Percentiles rank a stretch among this genome's conserved stretches.
phyloP scores from a whole-genome alignment of 345 rosid genomes.

The Mercurialis annua region DNA sequence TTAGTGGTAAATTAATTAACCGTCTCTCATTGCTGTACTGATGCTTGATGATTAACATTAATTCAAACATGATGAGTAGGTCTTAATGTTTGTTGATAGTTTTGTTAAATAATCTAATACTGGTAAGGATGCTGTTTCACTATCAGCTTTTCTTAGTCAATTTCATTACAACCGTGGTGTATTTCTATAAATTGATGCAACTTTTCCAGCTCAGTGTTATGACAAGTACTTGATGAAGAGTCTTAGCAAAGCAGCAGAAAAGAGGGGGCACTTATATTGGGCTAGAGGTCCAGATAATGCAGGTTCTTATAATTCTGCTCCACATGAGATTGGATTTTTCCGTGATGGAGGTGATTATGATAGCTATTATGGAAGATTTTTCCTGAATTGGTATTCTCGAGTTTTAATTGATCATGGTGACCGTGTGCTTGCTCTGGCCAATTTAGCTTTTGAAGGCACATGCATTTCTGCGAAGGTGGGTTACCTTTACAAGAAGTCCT shows the following conservation, averaged over 20 bases:
- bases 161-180: neutral
- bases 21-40: neutral
- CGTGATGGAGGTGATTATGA: slow-evolving; percentile 95
- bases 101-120: neutral
- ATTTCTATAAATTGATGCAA: slow-evolving; percentile 13
- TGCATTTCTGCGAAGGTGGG: slow-evolving; percentile 80
- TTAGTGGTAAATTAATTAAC: slow-evolving; percentile 1
- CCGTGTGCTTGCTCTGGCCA: slow-evolving; percentile 71
- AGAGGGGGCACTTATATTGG: slow-evolving; percentile 74
- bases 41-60: neutral
- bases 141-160: slow-evolving; percentile 1
- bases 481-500: neutral
- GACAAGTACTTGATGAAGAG: slow-evolving; percentile 74
- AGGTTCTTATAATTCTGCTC: slow-evolving; percentile 82
- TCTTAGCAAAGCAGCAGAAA: slow-evolving; percentile 81
- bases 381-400: slow-evolving; percentile 89
- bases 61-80: neutral
- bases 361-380: slow-evolving; percentile 89
- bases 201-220: slow-evolving; percentile 56
- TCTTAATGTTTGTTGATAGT: neutral
- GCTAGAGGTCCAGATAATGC: slow-evolving; percentile 86
- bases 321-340: slow-evolving; percentile 87
- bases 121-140: neutral
- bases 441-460: slow-evolving; percentile 75
- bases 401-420: slow-evolving; percentile 81